These are phyloP conservation scores for Karstenula rhodostoma DNA, from an alignment of 2,329 filamentous ascomycete genomes.

Conservation along the genomic window DNA sequence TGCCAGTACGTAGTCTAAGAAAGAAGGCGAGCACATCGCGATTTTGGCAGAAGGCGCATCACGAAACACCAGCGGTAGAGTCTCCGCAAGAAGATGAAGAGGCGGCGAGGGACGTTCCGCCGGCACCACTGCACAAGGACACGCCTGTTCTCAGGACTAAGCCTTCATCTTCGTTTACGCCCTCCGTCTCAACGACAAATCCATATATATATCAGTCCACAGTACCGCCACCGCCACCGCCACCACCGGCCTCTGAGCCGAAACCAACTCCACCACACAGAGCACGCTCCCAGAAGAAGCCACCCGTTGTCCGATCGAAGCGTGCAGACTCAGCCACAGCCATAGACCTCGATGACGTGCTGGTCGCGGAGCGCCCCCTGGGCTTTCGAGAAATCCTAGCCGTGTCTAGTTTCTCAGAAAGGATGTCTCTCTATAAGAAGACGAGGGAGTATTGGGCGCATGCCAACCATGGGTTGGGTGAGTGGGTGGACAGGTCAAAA, in stretches of 20 bases:
- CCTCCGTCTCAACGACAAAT: neutral
- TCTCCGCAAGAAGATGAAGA: constrained; percentile 2
- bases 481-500: constrained; percentile 35
- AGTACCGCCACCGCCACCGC: constrained; percentile 10
- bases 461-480: constrained; percentile 42
- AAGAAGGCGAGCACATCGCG: constrained; percentile 31
- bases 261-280: neutral
- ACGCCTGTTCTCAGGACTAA: neutral
- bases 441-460: constrained; percentile 47
- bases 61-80: constrained; percentile 14
- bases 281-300: neutral
- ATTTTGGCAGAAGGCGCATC: constrained; percentile 26
- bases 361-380: constrained; percentile 31
- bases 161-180: neutral
- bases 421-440: constrained; percentile 43
- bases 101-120: neutral
- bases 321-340: constrained; percentile 45
- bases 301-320: constrained; percentile 24
- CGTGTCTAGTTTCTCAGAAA: constrained; percentile 32
- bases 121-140: neutral
- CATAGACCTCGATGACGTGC: constrained; percentile 34
- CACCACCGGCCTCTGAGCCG: neutral
- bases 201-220: constrained; percentile 4
- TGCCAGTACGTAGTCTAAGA: constrained; percentile 19
- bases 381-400: constrained; percentile 43